Base-by-base conservation (phyloP, 176 grass and related monocot species). In the Hyparrhenia diplandra region DNA sequence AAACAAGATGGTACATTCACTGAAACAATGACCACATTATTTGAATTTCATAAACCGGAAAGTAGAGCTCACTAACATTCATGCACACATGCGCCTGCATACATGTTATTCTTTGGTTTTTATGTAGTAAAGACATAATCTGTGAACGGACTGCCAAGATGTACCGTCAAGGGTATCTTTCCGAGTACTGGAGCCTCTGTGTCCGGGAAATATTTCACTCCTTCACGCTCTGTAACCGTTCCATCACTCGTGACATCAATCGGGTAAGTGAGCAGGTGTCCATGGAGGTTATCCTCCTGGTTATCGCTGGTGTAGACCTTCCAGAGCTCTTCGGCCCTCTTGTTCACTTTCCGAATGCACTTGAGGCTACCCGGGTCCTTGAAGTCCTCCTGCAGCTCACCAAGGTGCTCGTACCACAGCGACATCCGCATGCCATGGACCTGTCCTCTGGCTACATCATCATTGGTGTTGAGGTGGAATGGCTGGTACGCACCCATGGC, bases 401-500 rank as follows among this genome's bases (percentile, higher is more conserved):
- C 91, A 1, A 92, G 86, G 67, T 97, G 94, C 85, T 97, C 94
- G 2, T 94, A 94, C 91, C 94, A 97, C 24, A 97, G 69, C 0
- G 94, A 86, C 94, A 94, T 84, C 67, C 91, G 76, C 80, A 97
- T 92, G 13, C 94, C 94, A 1, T 97, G 85, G 80, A 97, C 82
- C 73, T 94, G 87, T 14, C 94, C 94, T 69, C 89, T 92, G 11
- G 94, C 82, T n/a, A 75, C 76, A 71, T 86, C 79, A 16, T 57
- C 79, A 25, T 72, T 60, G 17, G 25, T 71, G 73, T 90, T 87
- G 13, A 97, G 76, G 78, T 92, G 84, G 58, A 36, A 75, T 1
- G 91, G 91, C 76, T 97, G 94, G 76, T 87, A 97, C 41, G 76
- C 80, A 1, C 91, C 91, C 94, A 92, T 97, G 68, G 91, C 91